Percentiles rank a stretch among this genome's conserved stretches.
Evolutionary conservation across 768 basidiomycete genomes (phyloP).

Genomic region (Peribolospora kevripleyi): DNA sequence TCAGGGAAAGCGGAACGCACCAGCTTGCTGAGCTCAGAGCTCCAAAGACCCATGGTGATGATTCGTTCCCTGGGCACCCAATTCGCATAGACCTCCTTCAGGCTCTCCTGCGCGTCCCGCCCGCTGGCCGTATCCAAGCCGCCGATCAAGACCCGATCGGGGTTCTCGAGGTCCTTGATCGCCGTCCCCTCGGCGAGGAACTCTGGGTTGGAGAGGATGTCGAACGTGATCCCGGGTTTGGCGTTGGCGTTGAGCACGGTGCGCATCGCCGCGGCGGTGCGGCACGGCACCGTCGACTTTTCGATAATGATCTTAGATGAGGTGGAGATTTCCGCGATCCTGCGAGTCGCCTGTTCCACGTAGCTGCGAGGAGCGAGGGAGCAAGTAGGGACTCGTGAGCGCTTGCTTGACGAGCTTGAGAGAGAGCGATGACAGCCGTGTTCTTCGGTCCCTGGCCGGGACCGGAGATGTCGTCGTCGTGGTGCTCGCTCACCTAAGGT

Average conservation of each 20-base stretch:
- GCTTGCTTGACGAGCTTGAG: not conserved
- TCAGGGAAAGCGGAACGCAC: conserved; percentile 5
- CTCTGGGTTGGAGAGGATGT: conserved; percentile 98
- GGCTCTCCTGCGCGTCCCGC: conserved; percentile 46
- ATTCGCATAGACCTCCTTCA: conserved; percentile 67
- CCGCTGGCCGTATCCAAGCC: conserved; percentile 78
- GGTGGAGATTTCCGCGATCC: conserved; percentile 72
- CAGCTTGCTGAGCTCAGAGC: conserved; percentile 90
- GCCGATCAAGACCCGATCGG: conserved; percentile 92
- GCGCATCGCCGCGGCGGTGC: conserved; percentile 97
- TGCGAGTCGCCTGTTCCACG: conserved; percentile 86
- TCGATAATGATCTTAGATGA: conserved; percentile 95
- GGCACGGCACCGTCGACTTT: conserved; percentile 95
- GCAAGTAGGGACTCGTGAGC: conserved; percentile 1
- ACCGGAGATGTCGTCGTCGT: not conserved
- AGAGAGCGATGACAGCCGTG: not conserved
- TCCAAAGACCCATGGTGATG: conserved; percentile 91
- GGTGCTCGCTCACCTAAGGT: conserved; percentile 61
- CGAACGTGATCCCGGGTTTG: conserved; percentile 66
- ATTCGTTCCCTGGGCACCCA: conserved; percentile 74
- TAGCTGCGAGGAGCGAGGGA: conserved; percentile 33
- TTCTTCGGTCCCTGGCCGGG: not conserved
- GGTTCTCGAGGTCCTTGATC: conserved; percentile 59
- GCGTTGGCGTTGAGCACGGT: conserved; percentile 98
- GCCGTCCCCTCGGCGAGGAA: conserved; percentile 98